Evolutionary conservation across 2,329 filamentous ascomycete genomes (phyloP), one percentile per base, ranked within the genome.

Genomic region (Diaporthe amygdali): DNA sequence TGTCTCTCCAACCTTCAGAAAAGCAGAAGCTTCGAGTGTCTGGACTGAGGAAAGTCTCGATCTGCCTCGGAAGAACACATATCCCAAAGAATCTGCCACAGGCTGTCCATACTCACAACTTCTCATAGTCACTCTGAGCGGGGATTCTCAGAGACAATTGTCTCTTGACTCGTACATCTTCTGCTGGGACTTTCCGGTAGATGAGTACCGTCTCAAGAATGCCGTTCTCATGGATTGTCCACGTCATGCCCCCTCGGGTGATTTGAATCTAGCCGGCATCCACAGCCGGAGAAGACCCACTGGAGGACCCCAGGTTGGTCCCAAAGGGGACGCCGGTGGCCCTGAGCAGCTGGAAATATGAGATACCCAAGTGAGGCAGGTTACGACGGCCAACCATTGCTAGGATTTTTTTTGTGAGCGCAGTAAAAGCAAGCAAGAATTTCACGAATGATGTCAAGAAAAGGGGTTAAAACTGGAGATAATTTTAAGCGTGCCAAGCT

Each of bases 391-490:
- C 41, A 37, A 37, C 59, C 59, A 30, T 44, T 30, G 59, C 59
- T n/a, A 37, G 27, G 32, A 49, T 9, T 22, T 49, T 49, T 46
- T 1, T 49, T n/a, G n/a, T n/a, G 59, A 63, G 41, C 17, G n/a
- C 44, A 32, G 44, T 27, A 25, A 47, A 49, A 49, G 59, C 59
- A 64, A 44, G 59, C 59, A 49, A 49, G 41, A 64, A 64, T 37
- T 64, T 64, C 30, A 64, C 44, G n/a, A 69, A 54, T 61, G 52
- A 67, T 46, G 37, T 68, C 63, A 25, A 61, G 54, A 71, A 71
- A 59, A 71, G 69, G 69, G 69, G 69, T 44, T 37, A 63, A 71
- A 71, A 71, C 30, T 71, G 69, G 69, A 68, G 69, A 71, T 68
- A 61, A 71, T 71, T 20, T 64, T 47, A 46, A 32, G 55, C 52